Evolutionary conservation across 2,329 filamentous ascomycete genomes (phyloP).

Genomic region (Penicillium sp.): DNA sequence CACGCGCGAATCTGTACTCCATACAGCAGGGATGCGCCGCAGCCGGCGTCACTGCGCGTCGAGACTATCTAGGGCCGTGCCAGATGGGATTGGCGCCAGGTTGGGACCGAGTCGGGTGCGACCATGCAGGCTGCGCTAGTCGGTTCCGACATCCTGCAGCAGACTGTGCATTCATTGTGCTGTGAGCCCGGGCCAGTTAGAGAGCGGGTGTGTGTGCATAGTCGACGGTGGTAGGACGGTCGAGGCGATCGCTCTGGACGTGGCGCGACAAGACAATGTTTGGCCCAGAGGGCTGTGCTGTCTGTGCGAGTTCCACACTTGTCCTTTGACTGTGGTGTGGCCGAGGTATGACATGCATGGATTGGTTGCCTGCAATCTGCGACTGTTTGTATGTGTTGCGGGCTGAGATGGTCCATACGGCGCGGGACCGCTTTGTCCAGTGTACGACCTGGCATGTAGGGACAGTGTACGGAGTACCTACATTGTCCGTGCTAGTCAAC

Average conservation of each 20-base stretch:
- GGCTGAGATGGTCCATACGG: neutral
- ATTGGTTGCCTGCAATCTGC: conserved; percentile 3
- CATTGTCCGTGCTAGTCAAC: too few relatives aligned
- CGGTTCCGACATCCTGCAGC: conserved; percentile 14
- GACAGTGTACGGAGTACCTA: too few relatives aligned
- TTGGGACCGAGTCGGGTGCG: conserved; percentile 19
- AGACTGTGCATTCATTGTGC: neutral
- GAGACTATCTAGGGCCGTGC: neutral
- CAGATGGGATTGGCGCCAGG: neutral
- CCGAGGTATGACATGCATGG: conserved; percentile 26
- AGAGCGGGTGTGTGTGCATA: neutral
- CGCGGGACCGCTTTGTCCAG: neutral
- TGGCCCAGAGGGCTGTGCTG: neutral
- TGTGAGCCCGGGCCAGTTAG: neutral
- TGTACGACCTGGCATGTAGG: too few relatives aligned
- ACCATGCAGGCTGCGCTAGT: conserved; percentile 17
- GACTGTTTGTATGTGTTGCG: conserved; percentile 1
- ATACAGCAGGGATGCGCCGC: neutral
- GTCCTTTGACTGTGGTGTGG: neutral
- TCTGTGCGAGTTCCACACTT: conserved; percentile 1
- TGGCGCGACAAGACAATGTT: neutral
- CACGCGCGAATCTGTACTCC: neutral
- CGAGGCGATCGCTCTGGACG: neutral
- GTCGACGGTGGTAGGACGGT: neutral
- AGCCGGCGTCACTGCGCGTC: neutral